phyloP scores from a whole-genome alignment of 176 grass and related monocot genomes.

The Carex myosuroides region DNA sequence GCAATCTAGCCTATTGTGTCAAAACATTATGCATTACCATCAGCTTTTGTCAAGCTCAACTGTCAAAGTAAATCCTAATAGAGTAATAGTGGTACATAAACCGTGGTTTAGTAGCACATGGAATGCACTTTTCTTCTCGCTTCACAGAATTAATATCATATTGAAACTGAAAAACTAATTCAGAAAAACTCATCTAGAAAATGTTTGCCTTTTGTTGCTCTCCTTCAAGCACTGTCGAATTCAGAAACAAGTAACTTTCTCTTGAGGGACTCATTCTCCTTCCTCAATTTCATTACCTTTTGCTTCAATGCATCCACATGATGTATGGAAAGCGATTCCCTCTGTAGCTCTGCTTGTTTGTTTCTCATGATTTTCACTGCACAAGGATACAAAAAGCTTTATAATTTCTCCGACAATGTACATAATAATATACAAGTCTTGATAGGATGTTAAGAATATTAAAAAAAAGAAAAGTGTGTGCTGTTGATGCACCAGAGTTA shows the following conservation, averaged over 20 bases:
- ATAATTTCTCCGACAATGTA: neutral
- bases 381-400: neutral
- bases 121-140: neutral
- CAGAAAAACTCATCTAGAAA: neutral
- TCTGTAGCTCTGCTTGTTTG: slow-evolving; percentile 72
- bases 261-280: slow-evolving; percentile 88
- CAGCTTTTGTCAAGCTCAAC: neutral
- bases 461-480: neutral
- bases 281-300: slow-evolving; percentile 83
- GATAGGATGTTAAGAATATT: neutral
- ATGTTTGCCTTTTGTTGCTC: neutral
- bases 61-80: neutral
- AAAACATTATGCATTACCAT: neutral
- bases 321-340: slow-evolving; percentile 51
- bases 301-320: slow-evolving; percentile 82
- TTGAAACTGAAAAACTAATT: neutral
- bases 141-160: neutral
- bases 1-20: neutral
- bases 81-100: neutral
- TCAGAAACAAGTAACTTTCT: slow-evolving; percentile 47
- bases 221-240: slow-evolving; percentile 26
- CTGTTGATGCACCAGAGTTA: neutral
- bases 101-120: neutral
- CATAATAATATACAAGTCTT: neutral
- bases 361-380: slow-evolving; percentile 51